Evolutionary conservation across 805 yeast species (phyloP), one percentile per base, ranked within the genome.

Genomic region (Candida boidinii): DNA sequence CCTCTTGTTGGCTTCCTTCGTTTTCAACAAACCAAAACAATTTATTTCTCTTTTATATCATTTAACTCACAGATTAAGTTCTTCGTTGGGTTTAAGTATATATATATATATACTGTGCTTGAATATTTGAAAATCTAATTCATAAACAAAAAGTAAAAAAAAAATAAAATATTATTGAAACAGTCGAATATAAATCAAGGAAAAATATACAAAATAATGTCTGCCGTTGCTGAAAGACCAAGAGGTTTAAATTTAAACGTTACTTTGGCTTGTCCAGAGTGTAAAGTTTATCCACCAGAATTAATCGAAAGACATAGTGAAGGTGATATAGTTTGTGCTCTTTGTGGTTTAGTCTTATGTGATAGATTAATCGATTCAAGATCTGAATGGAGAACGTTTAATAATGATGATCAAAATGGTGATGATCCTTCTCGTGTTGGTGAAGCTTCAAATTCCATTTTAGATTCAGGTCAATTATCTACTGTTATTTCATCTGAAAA

Each of bases 391-490:
- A 83, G 98, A 66, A 92, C 98, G 2, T 90, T 90, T 56, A 80
- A 94, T 38, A 92, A 92, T 53, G 98, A 90, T 56, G 98, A 90
- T 57, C 97, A 90, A 56, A 92, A 90, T 46, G 95, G 94, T 48
- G 96, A 87, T 57, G 98, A 90, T 56, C 98, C 98, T 4, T 79
- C 92, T 44, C 97, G 98, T 83, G 98, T 90, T 42, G 98, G 98
- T 58, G 96, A 88, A 53, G 96, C 96, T 5, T 79, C 87, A 13
- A 88, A 88, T 53, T 96, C 96, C 8, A 64, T 88, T 34, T 68
- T 92, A 45, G 96, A 88, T 51, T 82, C 94, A 15, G 90, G 83
- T 46, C 94, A 88, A 56, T 75, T 90, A 35, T 85, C 94, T 12
- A 90, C 98, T 4, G 79, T 88, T 66, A 92, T 92, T 39, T 83